phyloP scores from a whole-genome alignment of 2,329 filamentous ascomycete species.

The Pyrenophora tritici-repentis region DNA sequence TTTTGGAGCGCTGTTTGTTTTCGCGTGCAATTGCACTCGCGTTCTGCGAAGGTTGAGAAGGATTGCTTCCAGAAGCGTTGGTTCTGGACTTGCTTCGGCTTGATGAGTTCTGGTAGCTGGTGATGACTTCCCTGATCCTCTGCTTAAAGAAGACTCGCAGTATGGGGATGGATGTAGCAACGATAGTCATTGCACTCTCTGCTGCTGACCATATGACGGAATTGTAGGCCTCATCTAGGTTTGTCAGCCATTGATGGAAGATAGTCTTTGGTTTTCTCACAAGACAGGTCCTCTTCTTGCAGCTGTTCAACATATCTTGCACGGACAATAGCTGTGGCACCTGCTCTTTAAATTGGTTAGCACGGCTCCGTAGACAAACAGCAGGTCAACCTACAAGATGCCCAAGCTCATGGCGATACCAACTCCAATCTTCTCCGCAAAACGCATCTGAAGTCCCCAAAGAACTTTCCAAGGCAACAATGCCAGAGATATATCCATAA shows the following conservation, averaged over 20 bases:
- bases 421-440: conserved; percentile 16
- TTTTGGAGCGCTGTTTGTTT: conserved; percentile 4
- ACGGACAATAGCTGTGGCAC: conserved; percentile 11
- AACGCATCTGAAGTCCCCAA: conserved; percentile 16
- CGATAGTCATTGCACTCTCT: conserved; percentile 17
- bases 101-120: conserved; percentile 6
- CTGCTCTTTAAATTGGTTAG: conserved; percentile 12
- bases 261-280: conserved; percentile 7
- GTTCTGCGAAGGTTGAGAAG: conserved; percentile 2
- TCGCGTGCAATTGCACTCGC: conserved; percentile 5
- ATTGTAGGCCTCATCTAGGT: conserved; percentile 14
- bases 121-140: conserved; percentile 13
- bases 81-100: conserved; percentile 3
- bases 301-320: conserved; percentile 14
- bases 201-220: conserved; percentile 18
- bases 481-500: conserved; percentile 17
- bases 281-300: conserved; percentile 13
- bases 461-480: conserved; percentile 18
- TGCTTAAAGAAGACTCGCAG: conserved; percentile 18
- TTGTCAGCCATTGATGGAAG: conserved; percentile 1
- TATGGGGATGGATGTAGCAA: conserved; percentile 17
- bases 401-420: conserved; percentile 19
- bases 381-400: conserved; percentile 10
- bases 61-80: neutral
- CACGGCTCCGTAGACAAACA: neutral